Base-by-base conservation (phyloP, 306 rosid species). In the Bauhinia variegata region DNA sequence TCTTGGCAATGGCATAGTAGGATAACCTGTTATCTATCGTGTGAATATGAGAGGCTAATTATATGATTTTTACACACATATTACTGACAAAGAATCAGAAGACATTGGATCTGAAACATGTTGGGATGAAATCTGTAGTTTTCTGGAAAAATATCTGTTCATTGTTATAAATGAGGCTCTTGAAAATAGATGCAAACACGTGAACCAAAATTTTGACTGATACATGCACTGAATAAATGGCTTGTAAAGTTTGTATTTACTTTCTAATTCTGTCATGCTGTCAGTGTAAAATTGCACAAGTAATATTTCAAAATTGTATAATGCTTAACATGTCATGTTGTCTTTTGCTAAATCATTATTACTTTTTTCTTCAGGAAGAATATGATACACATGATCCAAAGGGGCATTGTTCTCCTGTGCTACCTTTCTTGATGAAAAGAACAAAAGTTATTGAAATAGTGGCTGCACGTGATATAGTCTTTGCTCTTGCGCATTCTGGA, bases 401-500 rank as follows among this genome's bases (percentile, higher is more conserved):
- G 72, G 73, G 86, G 42, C 85, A 67, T 52, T 81, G 85, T 71
- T 78, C 88, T 5, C 64, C 79, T 58, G 82, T 86, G 6, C 72
- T 88, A 68, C 93, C 93, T 62, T 91, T 91, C 53, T 44, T 91
- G 77, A 80, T 85, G 84, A 91, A 88, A 77, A 80, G 97, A 52
- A 81, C 89, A 4, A 91, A 86, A 65, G 80, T 91, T 30, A 86
- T 86, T 49, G 97, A 91, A 72, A 88, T 91, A 46, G 97, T 91
- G 11, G 97, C 97, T 55, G 96, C 97, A 0, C 86, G 83, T 28
- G 88, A 78, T 48, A 65, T 91, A 11, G 88, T 91, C 54, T 91
- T 91, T 75, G 93, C 96, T 50, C 91, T 91, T 17, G 87, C 91
- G 4, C 97, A 91, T 57, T 88, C 97, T 39, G 97, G 97, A 18